Evolutionary conservation across 495 filamentous ascomycete genomes (phyloP).

Genomic region (Astrocystis sublimbata): DNA sequence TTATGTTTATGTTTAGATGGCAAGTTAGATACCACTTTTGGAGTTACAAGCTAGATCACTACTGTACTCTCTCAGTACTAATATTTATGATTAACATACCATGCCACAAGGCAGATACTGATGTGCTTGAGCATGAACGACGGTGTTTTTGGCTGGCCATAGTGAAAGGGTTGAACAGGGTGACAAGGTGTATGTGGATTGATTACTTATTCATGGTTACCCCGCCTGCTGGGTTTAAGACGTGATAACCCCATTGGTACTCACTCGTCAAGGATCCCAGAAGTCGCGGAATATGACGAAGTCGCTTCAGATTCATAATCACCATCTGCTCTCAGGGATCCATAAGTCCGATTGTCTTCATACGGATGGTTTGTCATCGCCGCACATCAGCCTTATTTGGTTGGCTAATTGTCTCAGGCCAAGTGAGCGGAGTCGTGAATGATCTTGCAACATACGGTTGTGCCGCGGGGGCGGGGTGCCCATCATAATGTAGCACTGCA

Average conservation of each 20-base stretch:
- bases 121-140: background rate
- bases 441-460: no score
- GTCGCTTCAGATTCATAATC: background rate
- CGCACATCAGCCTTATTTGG: background rate
- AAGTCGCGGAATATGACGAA: background rate
- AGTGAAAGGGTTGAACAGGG: background rate
- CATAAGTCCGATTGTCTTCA: background rate
- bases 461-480: no score
- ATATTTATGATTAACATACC: background rate
- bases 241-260: background rate
- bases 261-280: background rate
- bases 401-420: background rate
- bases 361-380: slow-evolving; percentile 7
- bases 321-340: no score
- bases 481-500: background rate
- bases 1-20: slow-evolving; percentile 27
- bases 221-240: background rate
- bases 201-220: no score
- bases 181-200: background rate
- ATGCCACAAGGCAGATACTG: background rate
- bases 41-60: slow-evolving; percentile 21
- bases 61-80: background rate
- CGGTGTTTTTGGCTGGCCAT: background rate
- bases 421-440: background rate
- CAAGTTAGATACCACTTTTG: slow-evolving; percentile 36